Base-by-base conservation (phyloP, 208 protist genomes). In the Endotrypanum monterogeii region DNA sequence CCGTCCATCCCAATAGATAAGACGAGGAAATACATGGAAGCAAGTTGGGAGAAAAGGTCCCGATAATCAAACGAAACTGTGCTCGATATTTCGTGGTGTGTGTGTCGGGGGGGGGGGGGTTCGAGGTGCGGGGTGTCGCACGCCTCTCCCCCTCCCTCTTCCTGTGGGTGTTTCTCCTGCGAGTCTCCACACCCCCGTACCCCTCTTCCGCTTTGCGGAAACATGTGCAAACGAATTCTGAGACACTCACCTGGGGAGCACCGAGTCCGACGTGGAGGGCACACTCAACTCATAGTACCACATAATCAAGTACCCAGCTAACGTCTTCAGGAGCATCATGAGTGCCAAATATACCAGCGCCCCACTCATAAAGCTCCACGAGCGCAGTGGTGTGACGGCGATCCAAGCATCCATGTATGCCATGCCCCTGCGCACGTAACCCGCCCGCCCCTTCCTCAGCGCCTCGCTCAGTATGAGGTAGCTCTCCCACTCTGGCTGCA, bases 371-470 rank as follows among this genome's bases (percentile, higher is more conserved):
- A 94, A 97, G 56, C 83, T 82, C 67, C 44, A 70, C 14, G 91
- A 89, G 12, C 76, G 74, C 39, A 95, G 63, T 32, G 80, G 83
- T n/a, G 90, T 97, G 14, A 90, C 67, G 30, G 72, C 79, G 14
- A 91, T 83, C 91, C 93, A 97, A 16, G 93, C 93, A 74, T 97
- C 93, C 4, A 90, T 37, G 82, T 90, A 96, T 25, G 90, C 83
- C 20, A 94, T 66, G 52, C 80, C 76, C 28, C 93, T 88, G 2
- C 89, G 85, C 50, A 94, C 76, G 46, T 83, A 83, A 9, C 90
- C 93, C 3, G 88, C 91, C 6, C 73, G 58, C 18, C 93, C 91
- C 35, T 83, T 85, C 32, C 74, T 55, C 55, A 97, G 66, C 18
- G 91, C 93, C 67, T 93, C 90, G 8, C 77, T 54, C 50, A 97